Conservation (phyloP, 805 yeast genomes). For the Spathaspora boniae region DNA sequence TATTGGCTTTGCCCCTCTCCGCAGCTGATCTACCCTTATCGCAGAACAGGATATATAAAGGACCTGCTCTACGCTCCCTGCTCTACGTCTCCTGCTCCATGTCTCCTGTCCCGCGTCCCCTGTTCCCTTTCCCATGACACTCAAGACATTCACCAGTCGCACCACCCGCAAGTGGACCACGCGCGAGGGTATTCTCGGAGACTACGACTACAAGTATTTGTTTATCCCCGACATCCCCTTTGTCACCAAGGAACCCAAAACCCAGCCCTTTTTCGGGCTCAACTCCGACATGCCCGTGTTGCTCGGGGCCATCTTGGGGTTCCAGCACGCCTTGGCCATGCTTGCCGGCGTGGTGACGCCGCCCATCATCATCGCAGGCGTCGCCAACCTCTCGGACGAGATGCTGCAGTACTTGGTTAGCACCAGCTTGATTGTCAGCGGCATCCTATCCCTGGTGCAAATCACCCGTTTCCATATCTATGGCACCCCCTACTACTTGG, state of each 20-base stretch:
- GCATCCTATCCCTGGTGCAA: conserved; percentile 56
- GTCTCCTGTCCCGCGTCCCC: too few relatives aligned
- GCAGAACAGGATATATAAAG: too few relatives aligned
- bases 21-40: too few relatives aligned
- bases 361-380: conserved; percentile 64
- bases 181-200: conserved; percentile 80
- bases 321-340: conserved; percentile 89
- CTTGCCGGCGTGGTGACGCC: conserved; percentile 88
- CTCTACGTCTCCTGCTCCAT: too few relatives aligned
- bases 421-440: conserved; percentile 36
- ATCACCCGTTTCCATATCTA: conserved; percentile 75
- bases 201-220: conserved; percentile 74
- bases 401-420: conserved; percentile 36
- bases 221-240: conserved; percentile 83
- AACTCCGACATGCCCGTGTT: conserved; percentile 78
- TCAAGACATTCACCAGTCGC: too few relatives aligned
- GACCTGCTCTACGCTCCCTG: too few relatives aligned
- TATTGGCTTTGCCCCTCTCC: too few relatives aligned
- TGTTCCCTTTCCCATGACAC: too few relatives aligned
- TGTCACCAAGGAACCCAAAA: conserved; percentile 38
- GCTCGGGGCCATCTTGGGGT: conserved; percentile 72
- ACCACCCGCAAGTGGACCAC: conserved; percentile 60
- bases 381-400: conserved; percentile 54
- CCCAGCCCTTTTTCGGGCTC: conserved; percentile 81
- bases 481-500: conserved; percentile 71